Conservation (phyloP, 106 monocot genomes). For the Posidonia australis region DNA sequence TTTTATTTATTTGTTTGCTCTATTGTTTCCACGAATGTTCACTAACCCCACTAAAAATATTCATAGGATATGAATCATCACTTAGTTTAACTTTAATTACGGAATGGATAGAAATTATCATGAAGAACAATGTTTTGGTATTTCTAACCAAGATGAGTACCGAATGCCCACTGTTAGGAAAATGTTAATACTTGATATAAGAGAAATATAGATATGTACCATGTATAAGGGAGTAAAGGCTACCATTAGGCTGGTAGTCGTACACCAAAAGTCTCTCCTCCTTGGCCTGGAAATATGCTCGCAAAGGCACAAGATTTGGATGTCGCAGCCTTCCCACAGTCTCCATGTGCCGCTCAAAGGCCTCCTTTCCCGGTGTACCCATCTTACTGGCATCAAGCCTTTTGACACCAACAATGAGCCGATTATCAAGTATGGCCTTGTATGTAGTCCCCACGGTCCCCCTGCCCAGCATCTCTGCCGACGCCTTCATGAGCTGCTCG, state of each 20-base stretch:
- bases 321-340: slow-evolving; percentile 64
- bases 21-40: too few relatives aligned
- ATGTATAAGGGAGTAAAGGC: slow-evolving; percentile 74
- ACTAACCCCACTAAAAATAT: too few relatives aligned
- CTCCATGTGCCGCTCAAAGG: slow-evolving; percentile 76
- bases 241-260: slow-evolving; percentile 83
- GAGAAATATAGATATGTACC: slow-evolving; percentile 23
- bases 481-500: slow-evolving; percentile 62
- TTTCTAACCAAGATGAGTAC: too few relatives aligned
- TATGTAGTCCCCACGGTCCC: slow-evolving; percentile 66
- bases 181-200: too few relatives aligned
- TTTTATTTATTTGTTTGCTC: too few relatives aligned
- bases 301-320: slow-evolving; percentile 65
- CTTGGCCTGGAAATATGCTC: slow-evolving; percentile 78
- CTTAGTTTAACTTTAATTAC: too few relatives aligned
- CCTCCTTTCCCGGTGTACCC: slow-evolving; percentile 37
- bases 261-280: slow-evolving; percentile 85
- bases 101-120: too few relatives aligned
- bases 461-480: slow-evolving; percentile 77
- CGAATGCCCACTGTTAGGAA: too few relatives aligned
- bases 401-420: slow-evolving; percentile 50
- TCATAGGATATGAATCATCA: too few relatives aligned
- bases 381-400: slow-evolving; percentile 41
- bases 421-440: slow-evolving; percentile 51
- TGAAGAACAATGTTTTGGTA: too few relatives aligned